Conservation (phyloP, 1,284 basidiomycete genomes). For the Trichosporon sp. region DNA sequence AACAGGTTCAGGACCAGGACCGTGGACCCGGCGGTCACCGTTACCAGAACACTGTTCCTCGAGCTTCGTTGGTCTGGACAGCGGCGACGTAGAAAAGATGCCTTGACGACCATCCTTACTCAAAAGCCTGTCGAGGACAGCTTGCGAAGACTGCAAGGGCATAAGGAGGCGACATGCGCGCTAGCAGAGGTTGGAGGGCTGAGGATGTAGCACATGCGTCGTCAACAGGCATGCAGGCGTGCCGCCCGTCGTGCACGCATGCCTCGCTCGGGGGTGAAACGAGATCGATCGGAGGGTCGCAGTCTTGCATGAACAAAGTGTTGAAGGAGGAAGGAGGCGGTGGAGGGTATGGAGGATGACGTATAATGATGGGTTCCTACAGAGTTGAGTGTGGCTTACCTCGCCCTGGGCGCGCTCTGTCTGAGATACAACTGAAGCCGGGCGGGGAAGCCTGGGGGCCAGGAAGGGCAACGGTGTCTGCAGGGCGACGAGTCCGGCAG, state of each 20-base stretch:
- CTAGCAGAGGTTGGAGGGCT: background rate
- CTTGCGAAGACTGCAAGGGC: background rate
- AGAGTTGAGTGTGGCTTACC: background rate
- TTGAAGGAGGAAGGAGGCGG: background rate
- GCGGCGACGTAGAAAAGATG: background rate
- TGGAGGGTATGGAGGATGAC: background rate
- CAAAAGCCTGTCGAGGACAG: background rate
- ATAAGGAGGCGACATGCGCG: background rate
- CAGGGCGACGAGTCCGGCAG: background rate
- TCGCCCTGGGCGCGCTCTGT: background rate
- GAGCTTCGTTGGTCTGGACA: background rate
- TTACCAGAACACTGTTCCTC: background rate
- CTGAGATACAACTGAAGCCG: background rate
- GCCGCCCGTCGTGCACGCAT: background rate
- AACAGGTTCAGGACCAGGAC: background rate
- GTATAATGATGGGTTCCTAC: background rate
- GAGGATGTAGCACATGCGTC: background rate
- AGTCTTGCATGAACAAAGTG: background rate
- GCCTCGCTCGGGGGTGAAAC: conserved; percentile 6
- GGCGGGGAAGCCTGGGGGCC: background rate
- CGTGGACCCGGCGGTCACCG: background rate
- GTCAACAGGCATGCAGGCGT: background rate
- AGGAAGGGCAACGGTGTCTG: background rate
- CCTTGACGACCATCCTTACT: conserved; percentile 4
- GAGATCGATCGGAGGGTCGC: background rate